phyloP scores from a whole-genome alignment of 2,329 filamentous ascomycete genomes.

The Fusarium marasasianum region DNA sequence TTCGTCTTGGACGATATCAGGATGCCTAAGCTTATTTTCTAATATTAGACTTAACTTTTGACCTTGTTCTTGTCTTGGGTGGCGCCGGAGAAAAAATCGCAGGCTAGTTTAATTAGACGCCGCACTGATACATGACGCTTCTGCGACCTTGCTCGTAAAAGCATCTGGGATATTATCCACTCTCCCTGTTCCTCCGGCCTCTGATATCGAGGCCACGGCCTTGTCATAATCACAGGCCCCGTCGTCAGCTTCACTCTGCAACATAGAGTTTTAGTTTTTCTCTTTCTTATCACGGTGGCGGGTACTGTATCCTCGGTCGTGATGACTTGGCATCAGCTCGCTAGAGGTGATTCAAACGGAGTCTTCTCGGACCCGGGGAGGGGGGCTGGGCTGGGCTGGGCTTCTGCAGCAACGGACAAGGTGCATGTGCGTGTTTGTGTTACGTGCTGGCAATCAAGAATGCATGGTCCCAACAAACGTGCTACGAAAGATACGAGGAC shows the following conservation, averaged over 20 bases:
- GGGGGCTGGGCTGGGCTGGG: background rate
- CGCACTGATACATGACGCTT: conserved; percentile 23
- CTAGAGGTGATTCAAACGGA: background rate
- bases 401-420: conserved; percentile 9
- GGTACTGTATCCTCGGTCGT: background rate
- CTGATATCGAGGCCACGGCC: background rate
- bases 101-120: conserved; percentile 12
- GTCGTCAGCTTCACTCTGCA: background rate
- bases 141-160: conserved; percentile 21
- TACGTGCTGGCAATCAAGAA: conserved; percentile 4
- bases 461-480: conserved; percentile 3
- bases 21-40: conserved; percentile 16
- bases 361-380: background rate
- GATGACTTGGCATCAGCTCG: conserved; percentile 13
- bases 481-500: background rate
- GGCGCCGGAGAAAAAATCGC: background rate
- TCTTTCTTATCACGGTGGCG: conserved; percentile 10
- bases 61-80: background rate
- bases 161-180: background rate
- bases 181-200: background rate
- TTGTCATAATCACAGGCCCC: background rate
- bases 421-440: background rate
- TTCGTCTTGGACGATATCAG: background rate
- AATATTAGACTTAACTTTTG: conserved; percentile 15
- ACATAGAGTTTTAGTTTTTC: background rate